phyloP scores from a whole-genome alignment of 257 asterid genomes.

The Echium plantagineum region DNA sequence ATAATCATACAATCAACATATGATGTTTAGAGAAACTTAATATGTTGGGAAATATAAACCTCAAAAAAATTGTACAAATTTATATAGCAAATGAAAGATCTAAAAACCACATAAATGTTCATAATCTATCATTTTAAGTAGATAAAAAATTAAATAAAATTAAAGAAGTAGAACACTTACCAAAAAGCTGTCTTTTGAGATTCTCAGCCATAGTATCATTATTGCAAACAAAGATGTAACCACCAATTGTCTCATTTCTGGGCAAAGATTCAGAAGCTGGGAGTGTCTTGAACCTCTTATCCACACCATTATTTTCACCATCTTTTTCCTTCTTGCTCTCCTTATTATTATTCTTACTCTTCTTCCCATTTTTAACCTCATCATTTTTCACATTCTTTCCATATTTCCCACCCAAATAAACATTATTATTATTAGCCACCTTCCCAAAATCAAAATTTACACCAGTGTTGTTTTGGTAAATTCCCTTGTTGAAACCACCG shows the following conservation, averaged over 20 bases:
- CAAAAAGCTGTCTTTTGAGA: slow-evolving; percentile 87
- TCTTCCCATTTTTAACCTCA: slow-evolving; percentile 46
- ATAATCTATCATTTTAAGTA: no score
- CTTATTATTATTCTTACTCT: slow-evolving; percentile 33
- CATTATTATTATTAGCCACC: slow-evolving; percentile 15
- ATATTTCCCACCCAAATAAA: slow-evolving; percentile 27
- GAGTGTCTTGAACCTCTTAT: slow-evolving; percentile 89
- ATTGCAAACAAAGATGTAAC: slow-evolving; percentile 92
- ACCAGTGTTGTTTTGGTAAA: slow-evolving; percentile 34
- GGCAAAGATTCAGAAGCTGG: slow-evolving; percentile 91
- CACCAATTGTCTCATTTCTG: slow-evolving; percentile 91
- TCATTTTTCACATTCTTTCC: slow-evolving; percentile 33
- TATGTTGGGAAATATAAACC: no score
- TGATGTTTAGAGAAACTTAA: no score
- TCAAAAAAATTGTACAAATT: no score
- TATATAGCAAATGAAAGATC: background rate
- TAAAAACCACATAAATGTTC: no score
- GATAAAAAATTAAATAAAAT: background rate
- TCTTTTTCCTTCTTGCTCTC: slow-evolving; percentile 22
- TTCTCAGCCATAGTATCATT: slow-evolving; percentile 97
- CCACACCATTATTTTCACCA: slow-evolving; percentile 31
- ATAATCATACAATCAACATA: no score
- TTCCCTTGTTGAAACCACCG: slow-evolving; percentile 87
- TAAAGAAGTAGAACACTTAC: slow-evolving; percentile 21
- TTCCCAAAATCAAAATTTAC: slow-evolving; percentile 33